Evolutionary conservation across 2,329 filamentous ascomycete species (phyloP).

Genomic region (Epichloe hybrida): DNA sequence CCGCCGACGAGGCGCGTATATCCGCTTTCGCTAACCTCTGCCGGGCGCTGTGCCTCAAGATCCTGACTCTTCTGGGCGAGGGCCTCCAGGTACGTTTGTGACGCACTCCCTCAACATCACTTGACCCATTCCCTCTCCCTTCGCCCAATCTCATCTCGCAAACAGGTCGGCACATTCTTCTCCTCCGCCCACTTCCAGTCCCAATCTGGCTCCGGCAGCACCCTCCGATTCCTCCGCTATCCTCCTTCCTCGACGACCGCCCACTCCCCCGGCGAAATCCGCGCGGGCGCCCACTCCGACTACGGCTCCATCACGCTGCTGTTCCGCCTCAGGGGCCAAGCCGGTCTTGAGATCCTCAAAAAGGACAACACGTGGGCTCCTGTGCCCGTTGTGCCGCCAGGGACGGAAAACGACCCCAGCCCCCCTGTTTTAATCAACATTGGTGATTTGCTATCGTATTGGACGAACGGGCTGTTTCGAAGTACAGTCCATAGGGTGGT

Average conservation of each 20-base stretch:
- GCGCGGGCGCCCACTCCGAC: slow-evolving; percentile 85
- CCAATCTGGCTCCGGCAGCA: slow-evolving; percentile 38
- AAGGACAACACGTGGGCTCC: slow-evolving; percentile 42
- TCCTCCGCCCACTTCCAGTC: slow-evolving; percentile 33
- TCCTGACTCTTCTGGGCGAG: slow-evolving; percentile 65
- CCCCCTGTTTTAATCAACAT: slow-evolving; percentile 78
- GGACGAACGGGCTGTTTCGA: slow-evolving; percentile 79
- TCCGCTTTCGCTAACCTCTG: slow-evolving; percentile 56
- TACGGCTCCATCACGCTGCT: slow-evolving; percentile 63
- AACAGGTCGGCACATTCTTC: slow-evolving; percentile 39
- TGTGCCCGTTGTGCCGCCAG: slow-evolving; percentile 52
- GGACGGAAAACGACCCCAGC: slow-evolving; percentile 41
- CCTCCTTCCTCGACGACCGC: slow-evolving; percentile 36
- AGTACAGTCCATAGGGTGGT: slow-evolving; percentile 84
- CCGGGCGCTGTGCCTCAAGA: slow-evolving; percentile 54
- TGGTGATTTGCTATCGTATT: slow-evolving; percentile 60
- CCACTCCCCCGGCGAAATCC: slow-evolving; percentile 47
- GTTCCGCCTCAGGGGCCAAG: slow-evolving; percentile 74
- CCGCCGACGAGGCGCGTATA: slow-evolving; percentile 45
- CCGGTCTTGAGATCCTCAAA: slow-evolving; percentile 73
- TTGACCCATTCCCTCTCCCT: slow-evolving; percentile 1
- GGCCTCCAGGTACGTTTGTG: slow-evolving; percentile 48
- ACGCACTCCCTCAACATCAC: not conserved
- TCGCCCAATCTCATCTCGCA: not conserved
- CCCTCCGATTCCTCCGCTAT: slow-evolving; percentile 61